phyloP scores from a whole-genome alignment of 2,329 filamentous ascomycete genomes.

The Parafenestella ontariensis region DNA sequence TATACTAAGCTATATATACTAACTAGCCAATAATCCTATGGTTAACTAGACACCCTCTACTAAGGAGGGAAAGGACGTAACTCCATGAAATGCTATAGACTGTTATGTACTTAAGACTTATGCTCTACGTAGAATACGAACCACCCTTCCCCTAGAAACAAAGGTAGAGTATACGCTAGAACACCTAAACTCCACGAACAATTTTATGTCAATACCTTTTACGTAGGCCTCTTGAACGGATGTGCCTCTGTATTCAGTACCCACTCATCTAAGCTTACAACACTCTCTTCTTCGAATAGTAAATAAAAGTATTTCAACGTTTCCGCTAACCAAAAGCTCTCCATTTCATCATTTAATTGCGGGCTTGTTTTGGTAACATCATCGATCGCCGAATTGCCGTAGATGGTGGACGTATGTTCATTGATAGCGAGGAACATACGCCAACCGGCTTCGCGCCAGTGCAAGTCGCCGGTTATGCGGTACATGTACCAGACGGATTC shows the following conservation, averaged over 20 bases:
- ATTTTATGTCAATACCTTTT: neutral
- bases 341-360: conserved; percentile 67
- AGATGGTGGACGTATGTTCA: conserved; percentile 65
- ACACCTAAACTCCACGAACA: neutral
- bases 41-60: no score
- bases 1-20: no score
- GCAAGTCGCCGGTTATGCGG: conserved; percentile 71
- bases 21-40: no score
- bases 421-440: conserved; percentile 73
- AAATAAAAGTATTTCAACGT: conserved; percentile 73
- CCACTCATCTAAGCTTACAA: conserved; percentile 70
- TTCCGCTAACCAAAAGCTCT: conserved; percentile 77
- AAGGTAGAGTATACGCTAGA: neutral
- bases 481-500: conserved; percentile 83
- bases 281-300: conserved; percentile 65
- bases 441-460: conserved; percentile 75
- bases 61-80: neutral
- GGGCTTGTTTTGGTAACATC: conserved; percentile 66
- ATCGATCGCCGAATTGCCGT: conserved; percentile 70
- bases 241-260: conserved; percentile 62
- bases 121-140: neutral
- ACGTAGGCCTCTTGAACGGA: conserved; percentile 47
- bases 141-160: neutral
- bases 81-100: neutral
- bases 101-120: neutral